A percentile compares a stretch with the other conserved stretches of the same genome.
These are phyloP conservation scores for Boletus edulis DNA, from an alignment of 768 basidiomycete species.

Conservation along the genomic window DNA sequence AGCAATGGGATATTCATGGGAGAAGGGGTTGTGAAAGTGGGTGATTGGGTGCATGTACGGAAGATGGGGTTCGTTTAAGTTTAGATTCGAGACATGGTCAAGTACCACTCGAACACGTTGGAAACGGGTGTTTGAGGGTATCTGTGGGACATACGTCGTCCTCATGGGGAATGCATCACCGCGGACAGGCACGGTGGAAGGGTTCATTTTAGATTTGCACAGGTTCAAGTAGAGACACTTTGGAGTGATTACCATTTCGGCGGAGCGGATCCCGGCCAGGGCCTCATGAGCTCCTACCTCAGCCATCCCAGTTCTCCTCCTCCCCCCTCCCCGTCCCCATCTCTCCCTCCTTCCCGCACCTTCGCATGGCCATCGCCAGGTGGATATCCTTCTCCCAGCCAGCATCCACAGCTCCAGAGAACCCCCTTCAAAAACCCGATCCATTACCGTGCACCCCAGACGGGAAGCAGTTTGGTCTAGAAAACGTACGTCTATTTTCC, in stretches of 20 bases:
- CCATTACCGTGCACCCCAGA: conserved; percentile 54
- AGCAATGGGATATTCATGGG: conserved; percentile 56
- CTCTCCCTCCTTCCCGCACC: background rate
- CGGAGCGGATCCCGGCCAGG: background rate
- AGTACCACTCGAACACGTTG: no score
- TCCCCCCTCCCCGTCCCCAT: no score
- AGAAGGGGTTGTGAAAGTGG: conserved; percentile 55
- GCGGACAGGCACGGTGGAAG: no score
- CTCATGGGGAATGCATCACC: background rate
- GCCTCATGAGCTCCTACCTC: background rate
- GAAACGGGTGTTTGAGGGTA: no score
- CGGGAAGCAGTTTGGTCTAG: conserved; percentile 91
- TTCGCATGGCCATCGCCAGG: conserved; percentile 37
- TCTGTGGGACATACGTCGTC: no score
- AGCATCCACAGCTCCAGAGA: conserved; percentile 21
- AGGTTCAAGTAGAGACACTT: background rate
- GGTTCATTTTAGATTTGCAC: background rate
- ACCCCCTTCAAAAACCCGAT: conserved; percentile 27
- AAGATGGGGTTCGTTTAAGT: conserved; percentile 36
- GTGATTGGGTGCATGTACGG: conserved; percentile 55
- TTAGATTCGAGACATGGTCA: background rate
- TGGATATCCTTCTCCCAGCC: conserved; percentile 37
- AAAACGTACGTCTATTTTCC: conserved; percentile 71
- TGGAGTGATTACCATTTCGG: background rate
- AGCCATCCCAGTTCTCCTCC: background rate